Evolutionary conservation across 106 monocot species (phyloP), one percentile per base, ranked within the genome.

Genomic region (Gastrodia elata): DNA sequence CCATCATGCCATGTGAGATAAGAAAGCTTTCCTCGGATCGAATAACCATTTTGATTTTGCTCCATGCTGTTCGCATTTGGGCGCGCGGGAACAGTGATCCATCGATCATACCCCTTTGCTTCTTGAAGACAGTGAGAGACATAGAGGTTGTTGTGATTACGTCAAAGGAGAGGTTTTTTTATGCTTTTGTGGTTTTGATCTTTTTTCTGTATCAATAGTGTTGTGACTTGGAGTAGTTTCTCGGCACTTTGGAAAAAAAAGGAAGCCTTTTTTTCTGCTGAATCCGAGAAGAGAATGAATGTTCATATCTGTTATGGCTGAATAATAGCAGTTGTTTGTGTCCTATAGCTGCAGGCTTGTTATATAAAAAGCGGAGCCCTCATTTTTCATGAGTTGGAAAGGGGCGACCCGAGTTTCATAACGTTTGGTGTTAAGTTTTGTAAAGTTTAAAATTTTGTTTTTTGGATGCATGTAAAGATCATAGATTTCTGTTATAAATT

Each of bases 1-100:
- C 38, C 71, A 71, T 13, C 71, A 71, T 13, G 33, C 77, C 71
- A 41, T 26, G 39, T 69, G 69, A 69, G 11, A 40, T 20, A 5
- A 69, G 69, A 40, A n/a, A 64, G 30, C 7, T 69, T 20, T 18
- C 37, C n/a, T n/a, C n/a, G 37, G 38, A 37, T 37, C 5, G n/a
- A 38, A 67, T 35, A 67, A 67, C 67, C 18, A 67, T 61, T 8
- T 52, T 52, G 22, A 52, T 7, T 4, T 52, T n/a, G 15, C 43
- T 2, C 13, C 3, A 1, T 44, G 43, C 13, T 44, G n/a, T 44
- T 44, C 43, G 2, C 61, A 61, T 32, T 9, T 52, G 20, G n/a
- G 6, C 22, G 52, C 52, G n/a, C n/a, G n/a, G n/a, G n/a, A n/a
- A n/a, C n/a, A n/a, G n/a, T n/a, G n/a, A n/a, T n/a, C n/a, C n/a